phyloP scores from a whole-genome alignment of 2,329 filamentous ascomycete species.

The Fusarium tanahbumbuense region DNA sequence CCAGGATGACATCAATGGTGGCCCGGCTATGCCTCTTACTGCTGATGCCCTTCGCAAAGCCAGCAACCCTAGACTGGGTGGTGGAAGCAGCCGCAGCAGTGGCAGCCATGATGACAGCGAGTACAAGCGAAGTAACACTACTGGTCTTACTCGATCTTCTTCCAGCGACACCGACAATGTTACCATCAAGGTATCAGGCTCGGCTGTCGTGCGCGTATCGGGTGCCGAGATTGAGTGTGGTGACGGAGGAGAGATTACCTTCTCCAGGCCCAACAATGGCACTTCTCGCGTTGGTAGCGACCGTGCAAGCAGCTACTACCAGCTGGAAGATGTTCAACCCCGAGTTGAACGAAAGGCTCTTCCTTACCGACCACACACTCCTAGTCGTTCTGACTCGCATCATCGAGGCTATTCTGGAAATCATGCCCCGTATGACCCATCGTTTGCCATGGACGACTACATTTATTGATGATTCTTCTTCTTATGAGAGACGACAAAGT shows the following conservation, averaged over 20 bases:
- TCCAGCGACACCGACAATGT: slow-evolving; percentile 67
- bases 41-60: slow-evolving; percentile 66
- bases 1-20: slow-evolving; percentile 64
- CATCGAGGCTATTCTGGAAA: slow-evolving; percentile 50
- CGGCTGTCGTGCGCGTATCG: slow-evolving; percentile 66
- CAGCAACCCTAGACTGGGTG: slow-evolving; percentile 56
- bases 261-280: slow-evolving; percentile 53
- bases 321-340: slow-evolving; percentile 60
- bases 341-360: slow-evolving; percentile 58
- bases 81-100: slow-evolving; percentile 65
- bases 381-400: slow-evolving; percentile 62
- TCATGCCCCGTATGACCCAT: slow-evolving; percentile 49
- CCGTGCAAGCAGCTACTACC: slow-evolving; percentile 60
- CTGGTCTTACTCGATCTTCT: slow-evolving; percentile 67
- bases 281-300: slow-evolving; percentile 62
- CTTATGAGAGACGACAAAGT: slow-evolving; percentile 48
- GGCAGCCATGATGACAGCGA: slow-evolving; percentile 74
- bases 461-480: slow-evolving; percentile 46
- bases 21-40: slow-evolving; percentile 62
- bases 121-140: slow-evolving; percentile 70
- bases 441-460: slow-evolving; percentile 45
- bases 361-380: slow-evolving; percentile 58
- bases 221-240: slow-evolving; percentile 68
- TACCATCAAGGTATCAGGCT: slow-evolving; percentile 70
- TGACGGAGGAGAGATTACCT: slow-evolving; percentile 70